These are phyloP conservation scores for Scedosporium aurantiacum DNA, from an alignment of 2,329 filamentous ascomycete genomes.

Conservation along the genomic window DNA sequence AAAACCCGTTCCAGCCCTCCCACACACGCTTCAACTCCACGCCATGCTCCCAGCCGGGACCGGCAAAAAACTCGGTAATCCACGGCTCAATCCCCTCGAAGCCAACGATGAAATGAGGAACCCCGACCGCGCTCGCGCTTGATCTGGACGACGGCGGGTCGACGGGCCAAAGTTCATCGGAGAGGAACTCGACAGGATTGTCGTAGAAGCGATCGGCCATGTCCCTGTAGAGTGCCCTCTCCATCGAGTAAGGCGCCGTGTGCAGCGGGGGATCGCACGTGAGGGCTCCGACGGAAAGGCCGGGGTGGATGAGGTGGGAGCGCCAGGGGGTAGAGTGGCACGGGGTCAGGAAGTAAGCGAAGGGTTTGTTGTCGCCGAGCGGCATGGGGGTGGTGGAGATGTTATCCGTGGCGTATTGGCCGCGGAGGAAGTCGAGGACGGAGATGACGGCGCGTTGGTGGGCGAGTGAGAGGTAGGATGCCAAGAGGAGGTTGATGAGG, in stretches of 20 bases:
- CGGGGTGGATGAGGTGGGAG: constrained; percentile 67
- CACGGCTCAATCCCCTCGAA: constrained; percentile 46
- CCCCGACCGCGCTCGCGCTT: constrained; percentile 16
- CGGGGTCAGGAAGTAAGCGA: constrained; percentile 79
- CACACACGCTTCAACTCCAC: constrained; percentile 38
- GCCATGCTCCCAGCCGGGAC: constrained; percentile 27
- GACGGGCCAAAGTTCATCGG: constrained; percentile 32
- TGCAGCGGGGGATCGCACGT: constrained; percentile 82
- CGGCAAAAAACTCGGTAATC: constrained; percentile 32
- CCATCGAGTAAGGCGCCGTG: constrained; percentile 42
- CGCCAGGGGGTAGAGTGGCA: constrained; percentile 97
- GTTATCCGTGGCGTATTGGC: constrained; percentile 39
- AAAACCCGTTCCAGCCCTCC: constrained; percentile 48
- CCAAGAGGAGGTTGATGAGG: constrained; percentile 57
- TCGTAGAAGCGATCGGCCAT: constrained; percentile 90
- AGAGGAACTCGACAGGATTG: constrained; percentile 44
- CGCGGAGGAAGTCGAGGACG: constrained; percentile 65
- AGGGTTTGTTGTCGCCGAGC: constrained; percentile 33
- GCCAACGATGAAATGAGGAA: constrained; percentile 48
- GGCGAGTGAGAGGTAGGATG: constrained; percentile 59
- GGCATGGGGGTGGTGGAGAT: constrained; percentile 16
- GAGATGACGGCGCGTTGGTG: constrained; percentile 74
- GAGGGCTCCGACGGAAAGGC: constrained; percentile 69
- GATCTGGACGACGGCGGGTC: background rate
- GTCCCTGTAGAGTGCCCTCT: constrained; percentile 64